These are phyloP conservation scores for Silene vulgaris DNA, from an alignment of 179 eudicot genomes.

Conservation along the genomic window DNA sequence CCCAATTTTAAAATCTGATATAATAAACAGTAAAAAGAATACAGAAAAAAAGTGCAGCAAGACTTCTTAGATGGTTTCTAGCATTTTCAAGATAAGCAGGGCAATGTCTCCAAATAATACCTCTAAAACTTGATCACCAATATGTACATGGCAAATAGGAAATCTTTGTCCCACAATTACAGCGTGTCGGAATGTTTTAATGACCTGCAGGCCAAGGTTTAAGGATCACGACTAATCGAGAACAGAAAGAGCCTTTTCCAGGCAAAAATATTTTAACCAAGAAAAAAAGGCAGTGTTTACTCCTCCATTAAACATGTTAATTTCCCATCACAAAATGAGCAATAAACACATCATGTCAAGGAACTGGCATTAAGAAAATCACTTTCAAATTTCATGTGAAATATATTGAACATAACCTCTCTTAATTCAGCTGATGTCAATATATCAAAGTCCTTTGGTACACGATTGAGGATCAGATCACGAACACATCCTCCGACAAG, in stretches of 20 bases:
- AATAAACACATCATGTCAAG: constrained; percentile 14
- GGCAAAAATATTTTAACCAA: neutral
- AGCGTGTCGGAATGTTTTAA: constrained; percentile 48
- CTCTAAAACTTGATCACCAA: constrained; percentile 57
- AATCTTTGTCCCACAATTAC: constrained; percentile 68
- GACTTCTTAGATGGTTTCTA: neutral
- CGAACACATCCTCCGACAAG: constrained; percentile 98
- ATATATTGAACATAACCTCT: constrained; percentile 43
- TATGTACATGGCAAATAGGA: constrained; percentile 78
- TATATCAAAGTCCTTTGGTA: constrained; percentile 87
- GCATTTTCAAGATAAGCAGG: neutral
- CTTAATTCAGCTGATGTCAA: constrained; percentile 77
- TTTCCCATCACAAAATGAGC: neutral
- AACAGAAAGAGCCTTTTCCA: constrained; percentile 1
- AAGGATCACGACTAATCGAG: constrained; percentile 6
- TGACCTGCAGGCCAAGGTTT: constrained; percentile 42
- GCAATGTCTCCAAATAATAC: constrained; percentile 31
- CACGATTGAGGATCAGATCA: constrained; percentile 70
- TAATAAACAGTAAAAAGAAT: neutral
- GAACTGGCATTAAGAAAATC: neutral
- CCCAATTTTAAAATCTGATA: constrained; percentile 14
- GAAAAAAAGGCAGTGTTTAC: neutral
- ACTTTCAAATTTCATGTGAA: neutral
- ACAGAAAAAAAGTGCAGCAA: neutral
- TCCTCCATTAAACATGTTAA: neutral